Base-by-base conservation (phyloP, 1,284 basidiomycete species). In the Ustilago crameri region DNA sequence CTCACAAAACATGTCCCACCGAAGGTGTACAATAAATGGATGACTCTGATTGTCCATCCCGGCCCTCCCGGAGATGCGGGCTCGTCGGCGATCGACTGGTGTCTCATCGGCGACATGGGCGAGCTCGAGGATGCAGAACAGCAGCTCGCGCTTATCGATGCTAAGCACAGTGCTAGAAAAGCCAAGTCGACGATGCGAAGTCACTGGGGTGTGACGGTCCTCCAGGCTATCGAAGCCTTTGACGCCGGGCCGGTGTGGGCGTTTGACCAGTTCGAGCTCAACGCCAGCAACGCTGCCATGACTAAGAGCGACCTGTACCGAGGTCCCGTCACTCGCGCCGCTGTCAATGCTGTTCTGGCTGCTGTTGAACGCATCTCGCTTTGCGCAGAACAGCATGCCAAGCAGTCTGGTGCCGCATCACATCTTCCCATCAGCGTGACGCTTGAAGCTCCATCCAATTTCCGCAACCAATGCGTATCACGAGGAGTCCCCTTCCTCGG, bases 161-260 rank as follows among this genome's bases (percentile, higher is more conserved):
- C 80, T 15, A 63, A 61, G 22, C 68, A 76, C 17, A 58, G 51
- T 20, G 52, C 61, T 9, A 53, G 48, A 38, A 46, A 45, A 5
- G 58, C 70, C 17, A 48, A 18, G 12, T 17, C 64, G 0, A 59
- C 57, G 3, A 67, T 62, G 78, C 83, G 62, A 51, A 83, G 44
- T 3, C 84, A 86, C 70, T 85, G 85, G 85, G 85, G 84, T 2
- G 78, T 84, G 15, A 85, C 85, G 12, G 84, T 85, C 23, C 82
- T 86, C 27, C 85, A 85, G 61, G 85, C 85, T 7, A 84, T 84
- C 56, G 83, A 84, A 55, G 76, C 85, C 18, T 80, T 86, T 40
- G 86, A 86, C 74, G 84, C 83, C 0, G 86, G 86, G 5, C 84
- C 85, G 0, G 82, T 86, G 15, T 86, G 85, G 85, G 85, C 85